Percentiles rank a stretch among this genome's conserved stretches.
Conservation (phyloP, 257 asterid species). For the Solanum gandarillasii region DNA sequence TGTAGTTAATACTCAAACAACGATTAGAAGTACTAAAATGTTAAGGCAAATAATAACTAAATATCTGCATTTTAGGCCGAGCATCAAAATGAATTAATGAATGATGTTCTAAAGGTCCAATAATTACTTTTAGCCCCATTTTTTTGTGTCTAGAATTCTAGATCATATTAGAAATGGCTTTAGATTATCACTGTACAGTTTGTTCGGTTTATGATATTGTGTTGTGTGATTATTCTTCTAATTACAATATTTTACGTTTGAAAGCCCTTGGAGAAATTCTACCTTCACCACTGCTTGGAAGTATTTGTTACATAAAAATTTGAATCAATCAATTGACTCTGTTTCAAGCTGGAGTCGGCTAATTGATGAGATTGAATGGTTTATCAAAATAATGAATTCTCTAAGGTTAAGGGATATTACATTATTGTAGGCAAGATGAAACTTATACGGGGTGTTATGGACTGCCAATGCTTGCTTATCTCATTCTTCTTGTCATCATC, state of each 20-base stretch:
- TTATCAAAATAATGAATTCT: neutral
- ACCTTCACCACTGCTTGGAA: neutral
- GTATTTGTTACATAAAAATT: neutral
- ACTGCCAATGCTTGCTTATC: neutral
- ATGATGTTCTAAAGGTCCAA: neutral
- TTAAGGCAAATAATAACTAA: neutral
- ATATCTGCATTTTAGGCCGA: neutral
- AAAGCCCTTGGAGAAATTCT: neutral
- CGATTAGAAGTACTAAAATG: neutral
- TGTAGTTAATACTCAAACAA: neutral
- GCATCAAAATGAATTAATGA: neutral
- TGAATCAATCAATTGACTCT: neutral
- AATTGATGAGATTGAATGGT: neutral
- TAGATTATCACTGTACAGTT: neutral
- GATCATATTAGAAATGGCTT: neutral
- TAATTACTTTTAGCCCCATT: neutral
- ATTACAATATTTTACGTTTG: neutral
- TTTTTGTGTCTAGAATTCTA: neutral
- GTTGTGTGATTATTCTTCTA: neutral
- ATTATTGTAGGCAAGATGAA: neutral
- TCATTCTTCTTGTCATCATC: neutral
- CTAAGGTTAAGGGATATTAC: neutral
- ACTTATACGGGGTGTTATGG: neutral
- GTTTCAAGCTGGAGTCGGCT: neutral
- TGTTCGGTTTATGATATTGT: neutral